A percentile compares a stretch with the other conserved stretches of the same genome.
phyloP scores from a whole-genome alignment of 257 asterid species.

The Plantago ovata region DNA sequence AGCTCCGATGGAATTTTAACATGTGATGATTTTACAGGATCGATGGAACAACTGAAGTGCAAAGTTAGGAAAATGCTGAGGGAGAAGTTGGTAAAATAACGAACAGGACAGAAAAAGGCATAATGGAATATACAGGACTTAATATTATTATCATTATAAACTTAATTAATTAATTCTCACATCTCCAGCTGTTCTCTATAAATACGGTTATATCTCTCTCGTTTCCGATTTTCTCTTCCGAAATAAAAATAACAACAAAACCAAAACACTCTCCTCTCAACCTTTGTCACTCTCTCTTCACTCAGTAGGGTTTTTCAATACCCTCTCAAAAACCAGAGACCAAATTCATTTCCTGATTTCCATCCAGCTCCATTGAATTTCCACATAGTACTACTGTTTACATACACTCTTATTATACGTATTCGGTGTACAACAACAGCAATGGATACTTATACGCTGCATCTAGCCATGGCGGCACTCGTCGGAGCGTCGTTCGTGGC shows the following conservation, averaged over 20 bases:
- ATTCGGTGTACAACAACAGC: neutral
- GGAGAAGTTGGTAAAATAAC: too few relatives aligned
- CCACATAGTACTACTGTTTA: neutral
- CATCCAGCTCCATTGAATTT: neutral
- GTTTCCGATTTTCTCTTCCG: neutral
- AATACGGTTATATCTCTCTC: constrained; percentile 6
- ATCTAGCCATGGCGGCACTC: constrained; percentile 68
- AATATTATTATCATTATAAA: too few relatives aligned
- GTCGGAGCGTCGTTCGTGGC: constrained; percentile 67
- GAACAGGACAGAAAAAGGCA: too few relatives aligned
- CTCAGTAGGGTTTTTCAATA: constrained; percentile 17
- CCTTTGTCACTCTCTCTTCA: neutral
- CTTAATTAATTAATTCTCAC: too few relatives aligned
- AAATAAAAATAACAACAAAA: neutral
- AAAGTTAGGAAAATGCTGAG: too few relatives aligned
- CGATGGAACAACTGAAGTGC: too few relatives aligned
- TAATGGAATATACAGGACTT: too few relatives aligned
- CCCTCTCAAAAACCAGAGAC: neutral
- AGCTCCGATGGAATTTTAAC: too few relatives aligned
- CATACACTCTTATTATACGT: neutral
- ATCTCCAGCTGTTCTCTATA: constrained; percentile 18
- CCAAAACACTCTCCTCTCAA: neutral
- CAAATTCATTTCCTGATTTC: too few relatives aligned
- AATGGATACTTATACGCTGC: constrained; percentile 52
- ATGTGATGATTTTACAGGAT: too few relatives aligned